These are phyloP conservation scores for Xylaria grammica DNA, from an alignment of 495 filamentous ascomycete species.

Conservation along the genomic window DNA sequence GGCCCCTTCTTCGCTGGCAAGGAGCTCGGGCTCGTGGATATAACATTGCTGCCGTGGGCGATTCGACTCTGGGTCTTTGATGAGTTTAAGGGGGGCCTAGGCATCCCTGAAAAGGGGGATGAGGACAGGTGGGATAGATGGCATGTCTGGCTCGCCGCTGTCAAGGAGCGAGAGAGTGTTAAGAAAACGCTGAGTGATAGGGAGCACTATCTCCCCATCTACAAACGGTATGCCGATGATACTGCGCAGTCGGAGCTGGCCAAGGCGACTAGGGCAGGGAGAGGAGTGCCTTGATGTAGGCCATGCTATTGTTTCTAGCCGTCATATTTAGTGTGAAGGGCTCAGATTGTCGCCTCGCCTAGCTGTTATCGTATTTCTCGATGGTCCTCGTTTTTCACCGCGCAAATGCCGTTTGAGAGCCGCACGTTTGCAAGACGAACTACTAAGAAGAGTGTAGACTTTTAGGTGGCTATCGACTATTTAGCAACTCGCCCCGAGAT, in stretches of 20 bases:
- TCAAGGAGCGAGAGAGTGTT: conserved; percentile 56
- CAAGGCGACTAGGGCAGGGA: conserved; percentile 62
- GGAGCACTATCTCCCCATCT: conserved; percentile 63
- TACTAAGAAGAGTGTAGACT: too few relatives aligned
- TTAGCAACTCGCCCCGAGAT: too few relatives aligned
- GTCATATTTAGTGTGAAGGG: neutral
- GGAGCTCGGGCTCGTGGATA: conserved; percentile 57
- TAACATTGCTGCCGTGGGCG: conserved; percentile 61
- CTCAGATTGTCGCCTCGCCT: too few relatives aligned
- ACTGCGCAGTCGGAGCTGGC: conserved; percentile 65
- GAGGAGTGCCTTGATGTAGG: conserved; percentile 50
- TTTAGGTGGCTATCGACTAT: too few relatives aligned
- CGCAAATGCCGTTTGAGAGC: too few relatives aligned
- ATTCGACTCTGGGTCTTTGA: conserved; percentile 68
- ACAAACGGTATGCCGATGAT: conserved; percentile 67
- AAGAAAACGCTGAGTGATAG: conserved; percentile 60
- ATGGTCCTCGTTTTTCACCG: too few relatives aligned
- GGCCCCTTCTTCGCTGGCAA: conserved; percentile 63
- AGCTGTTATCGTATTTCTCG: too few relatives aligned
- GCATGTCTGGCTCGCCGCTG: conserved; percentile 58
- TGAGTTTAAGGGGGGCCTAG: conserved; percentile 63
- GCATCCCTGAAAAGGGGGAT: conserved; percentile 52
- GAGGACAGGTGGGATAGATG: conserved; percentile 59
- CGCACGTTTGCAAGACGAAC: too few relatives aligned
- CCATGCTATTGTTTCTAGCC: neutral